Conservation (phyloP, 2,329 filamentous ascomycete species). For the Exophiala calicioides region DNA sequence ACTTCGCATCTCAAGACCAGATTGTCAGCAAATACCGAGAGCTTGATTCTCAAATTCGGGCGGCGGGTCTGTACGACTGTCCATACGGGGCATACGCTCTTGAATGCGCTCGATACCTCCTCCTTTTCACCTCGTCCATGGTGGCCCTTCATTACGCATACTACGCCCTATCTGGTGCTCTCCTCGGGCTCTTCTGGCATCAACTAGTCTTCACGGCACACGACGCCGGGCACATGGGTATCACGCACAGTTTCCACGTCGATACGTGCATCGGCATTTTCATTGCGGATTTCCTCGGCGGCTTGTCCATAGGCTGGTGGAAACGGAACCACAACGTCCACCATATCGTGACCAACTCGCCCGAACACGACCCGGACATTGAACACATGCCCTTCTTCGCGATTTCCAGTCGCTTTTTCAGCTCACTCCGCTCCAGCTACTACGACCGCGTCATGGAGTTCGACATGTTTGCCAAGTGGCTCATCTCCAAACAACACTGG, state of each 20-base stretch:
- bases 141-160: slow-evolving; percentile 62
- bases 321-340: slow-evolving; percentile 95
- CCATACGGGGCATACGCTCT: slow-evolving; percentile 77
- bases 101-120: slow-evolving; percentile 70
- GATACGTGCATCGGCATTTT: slow-evolving; percentile 87
- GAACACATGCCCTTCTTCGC: slow-evolving; percentile 88
- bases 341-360: slow-evolving; percentile 91
- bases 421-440: slow-evolving; percentile 73
- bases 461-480: slow-evolving; percentile 69
- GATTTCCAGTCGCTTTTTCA: slow-evolving; percentile 77
- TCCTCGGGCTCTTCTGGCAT: slow-evolving; percentile 85
- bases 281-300: slow-evolving; percentile 85
- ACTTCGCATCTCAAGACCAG: slow-evolving; percentile 69
- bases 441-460: slow-evolving; percentile 80
- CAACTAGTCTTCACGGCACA: slow-evolving; percentile 92
- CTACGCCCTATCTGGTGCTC: slow-evolving; percentile 70
- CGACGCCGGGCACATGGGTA: slow-evolving; percentile 95
- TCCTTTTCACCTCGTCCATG: slow-evolving; percentile 65
- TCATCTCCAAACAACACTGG: slow-evolving; percentile 75
- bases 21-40: slow-evolving; percentile 82
- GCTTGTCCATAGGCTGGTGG: slow-evolving; percentile 94
- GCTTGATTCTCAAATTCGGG: slow-evolving; percentile 69
- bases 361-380: slow-evolving; percentile 95
- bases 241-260: slow-evolving; percentile 83
- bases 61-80: slow-evolving; percentile 78